phyloP scores from a whole-genome alignment of 768 basidiomycete species.

The Filobasidium wieringae region DNA sequence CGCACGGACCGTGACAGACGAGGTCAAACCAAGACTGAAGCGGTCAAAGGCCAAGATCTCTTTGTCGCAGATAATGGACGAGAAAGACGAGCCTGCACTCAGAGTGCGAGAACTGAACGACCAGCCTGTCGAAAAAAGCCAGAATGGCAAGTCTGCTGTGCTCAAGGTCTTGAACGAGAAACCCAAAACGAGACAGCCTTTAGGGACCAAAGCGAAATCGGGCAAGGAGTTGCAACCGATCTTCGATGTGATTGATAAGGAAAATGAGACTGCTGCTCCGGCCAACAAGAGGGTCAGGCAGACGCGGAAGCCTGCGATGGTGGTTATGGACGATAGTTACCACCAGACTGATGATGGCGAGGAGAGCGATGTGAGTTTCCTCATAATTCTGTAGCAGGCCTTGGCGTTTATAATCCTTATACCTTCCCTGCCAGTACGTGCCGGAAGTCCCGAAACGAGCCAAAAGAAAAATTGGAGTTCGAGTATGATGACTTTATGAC shows the following conservation, averaged over 20 bases:
- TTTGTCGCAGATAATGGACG: neutral
- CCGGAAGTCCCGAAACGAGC: neutral
- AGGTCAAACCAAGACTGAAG: slow-evolving; percentile 6
- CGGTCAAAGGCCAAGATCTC: slow-evolving; percentile 6
- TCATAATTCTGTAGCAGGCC: neutral
- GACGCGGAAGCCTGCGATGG: neutral
- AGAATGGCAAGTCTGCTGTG: neutral
- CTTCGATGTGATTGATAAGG: neutral
- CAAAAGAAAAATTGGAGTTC: neutral
- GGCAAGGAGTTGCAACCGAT: neutral
- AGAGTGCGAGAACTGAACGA: neutral
- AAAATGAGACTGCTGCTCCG: neutral
- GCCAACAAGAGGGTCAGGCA: neutral
- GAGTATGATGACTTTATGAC: neutral
- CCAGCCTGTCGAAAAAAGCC: neutral
- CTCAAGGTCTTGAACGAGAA: neutral
- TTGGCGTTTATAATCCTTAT: no score
- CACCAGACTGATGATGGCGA: neutral
- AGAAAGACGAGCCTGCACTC: neutral
- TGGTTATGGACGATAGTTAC: neutral
- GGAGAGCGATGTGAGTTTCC: neutral
- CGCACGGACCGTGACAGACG: neutral
- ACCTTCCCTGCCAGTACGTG: neutral
- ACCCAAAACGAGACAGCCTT: neutral
- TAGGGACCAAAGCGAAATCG: neutral